Evolutionary conservation across 2,329 filamentous ascomycete genomes (phyloP).

Genomic region (Beauveria australis): DNA sequence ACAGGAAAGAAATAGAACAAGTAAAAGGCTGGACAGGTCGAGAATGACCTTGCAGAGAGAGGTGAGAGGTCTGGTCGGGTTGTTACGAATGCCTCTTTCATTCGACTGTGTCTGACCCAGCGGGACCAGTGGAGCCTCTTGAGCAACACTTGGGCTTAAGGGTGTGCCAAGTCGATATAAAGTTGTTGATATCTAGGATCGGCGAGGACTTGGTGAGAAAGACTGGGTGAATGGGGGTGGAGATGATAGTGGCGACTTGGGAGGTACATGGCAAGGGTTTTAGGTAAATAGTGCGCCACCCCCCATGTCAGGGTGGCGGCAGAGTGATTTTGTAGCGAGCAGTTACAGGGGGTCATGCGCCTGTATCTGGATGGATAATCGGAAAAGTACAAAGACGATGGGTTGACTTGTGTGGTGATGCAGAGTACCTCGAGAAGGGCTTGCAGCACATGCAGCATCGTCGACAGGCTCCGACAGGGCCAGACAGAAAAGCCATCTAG

Average conservation of each 20-base stretch:
- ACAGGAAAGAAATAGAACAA: background rate
- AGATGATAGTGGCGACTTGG: slow-evolving; percentile 20
- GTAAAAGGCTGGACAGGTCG: background rate
- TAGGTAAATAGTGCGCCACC: slow-evolving; percentile 25
- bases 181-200: slow-evolving; percentile 18
- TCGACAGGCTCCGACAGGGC: background rate
- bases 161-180: slow-evolving; percentile 25
- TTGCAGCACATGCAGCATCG: background rate
- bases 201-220: background rate
- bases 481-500: background rate
- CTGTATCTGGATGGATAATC: background rate
- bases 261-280: slow-evolving; percentile 15
- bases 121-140: slow-evolving; percentile 28
- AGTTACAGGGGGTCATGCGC: background rate
- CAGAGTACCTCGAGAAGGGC: background rate
- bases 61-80: background rate
- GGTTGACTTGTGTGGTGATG: background rate
- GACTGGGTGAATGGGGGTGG: background rate
- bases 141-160: slow-evolving; percentile 25
- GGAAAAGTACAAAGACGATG: background rate
- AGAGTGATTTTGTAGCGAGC: background rate
- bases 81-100: slow-evolving; percentile 30
- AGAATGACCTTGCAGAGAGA: background rate
- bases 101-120: slow-evolving; percentile 30
- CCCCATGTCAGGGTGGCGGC: slow-evolving; percentile 25